A percentile compares a stretch with the other conserved stretches of the same genome.
Conservation (phyloP, 2,329 filamentous ascomycete species). For the Calonectria leucothoes region DNA sequence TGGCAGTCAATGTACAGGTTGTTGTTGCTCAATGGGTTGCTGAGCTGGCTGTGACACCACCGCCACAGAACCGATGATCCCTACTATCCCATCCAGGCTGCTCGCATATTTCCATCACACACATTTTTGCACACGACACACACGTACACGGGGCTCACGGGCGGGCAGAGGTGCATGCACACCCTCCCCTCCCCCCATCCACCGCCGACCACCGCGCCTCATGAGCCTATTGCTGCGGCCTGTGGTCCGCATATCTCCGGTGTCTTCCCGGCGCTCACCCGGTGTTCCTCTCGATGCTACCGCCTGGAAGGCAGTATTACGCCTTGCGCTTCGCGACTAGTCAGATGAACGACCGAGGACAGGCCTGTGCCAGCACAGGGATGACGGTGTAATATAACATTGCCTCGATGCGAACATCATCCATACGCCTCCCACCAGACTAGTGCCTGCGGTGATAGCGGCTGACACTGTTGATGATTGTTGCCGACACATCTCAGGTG, state of each 20-base stretch:
- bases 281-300: constrained; percentile 3
- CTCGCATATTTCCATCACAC: constrained; percentile 22
- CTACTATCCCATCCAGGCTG: constrained; percentile 14
- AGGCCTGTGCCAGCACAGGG: background rate
- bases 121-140: constrained; percentile 15
- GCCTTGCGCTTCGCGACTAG: background rate
- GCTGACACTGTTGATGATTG: background rate
- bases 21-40: constrained; percentile 27
- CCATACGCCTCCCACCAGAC: background rate
- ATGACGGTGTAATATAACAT: constrained; percentile 2
- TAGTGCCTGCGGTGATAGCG: constrained; percentile 9
- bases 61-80: constrained; percentile 25
- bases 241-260: constrained; percentile 18
- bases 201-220: constrained; percentile 18
- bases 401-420: background rate
- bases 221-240: constrained; percentile 17
- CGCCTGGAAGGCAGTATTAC: background rate
- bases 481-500: background rate
- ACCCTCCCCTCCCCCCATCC: background rate
- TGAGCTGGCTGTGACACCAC: constrained; percentile 42
- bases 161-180: background rate
- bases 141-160: background rate
- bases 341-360: background rate
- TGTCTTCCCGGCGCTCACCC: constrained; percentile 4
- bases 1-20: background rate